Percentiles rank a stretch among this genome's conserved stretches.
Conservation (phyloP, 768 basidiomycete genomes). For the Boletus rex-veris region DNA sequence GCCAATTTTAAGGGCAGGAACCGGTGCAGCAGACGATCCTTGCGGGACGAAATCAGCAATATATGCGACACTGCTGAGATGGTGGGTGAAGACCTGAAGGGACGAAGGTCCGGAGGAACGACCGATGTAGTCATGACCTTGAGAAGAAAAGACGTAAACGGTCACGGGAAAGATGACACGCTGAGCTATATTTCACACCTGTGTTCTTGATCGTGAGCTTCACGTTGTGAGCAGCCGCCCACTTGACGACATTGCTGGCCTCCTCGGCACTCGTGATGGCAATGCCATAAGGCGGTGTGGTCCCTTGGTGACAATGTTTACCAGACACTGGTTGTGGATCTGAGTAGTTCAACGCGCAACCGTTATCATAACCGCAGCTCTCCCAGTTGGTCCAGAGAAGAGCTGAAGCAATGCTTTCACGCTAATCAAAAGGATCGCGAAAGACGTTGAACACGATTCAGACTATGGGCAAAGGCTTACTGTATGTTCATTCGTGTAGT, state of each 20-base stretch:
- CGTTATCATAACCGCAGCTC: slow-evolving; percentile 10
- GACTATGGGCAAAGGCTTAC: not conserved
- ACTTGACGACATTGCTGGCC: slow-evolving; percentile 15
- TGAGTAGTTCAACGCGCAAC: slow-evolving; percentile 18
- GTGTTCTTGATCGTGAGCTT: slow-evolving; percentile 22
- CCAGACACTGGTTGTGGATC: slow-evolving; percentile 14
- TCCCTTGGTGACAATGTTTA: slow-evolving; percentile 10
- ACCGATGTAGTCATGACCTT: slow-evolving; percentile 16
- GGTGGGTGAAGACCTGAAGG: slow-evolving; percentile 17
- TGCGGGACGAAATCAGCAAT: slow-evolving; percentile 13
- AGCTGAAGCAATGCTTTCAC: slow-evolving; percentile 11
- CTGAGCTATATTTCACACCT: not conserved
- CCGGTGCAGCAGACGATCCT: slow-evolving; percentile 11
- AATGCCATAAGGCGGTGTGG: slow-evolving; percentile 16
- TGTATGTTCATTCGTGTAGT: slow-evolving; percentile 9
- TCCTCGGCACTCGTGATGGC: slow-evolving; percentile 14
- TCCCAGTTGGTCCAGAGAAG: slow-evolving; percentile 24
- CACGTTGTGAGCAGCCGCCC: slow-evolving; percentile 13
- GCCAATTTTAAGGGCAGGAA: slow-evolving; percentile 11
- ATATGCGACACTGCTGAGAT: slow-evolving; percentile 8
- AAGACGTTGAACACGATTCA: no score
- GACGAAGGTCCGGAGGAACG: slow-evolving; percentile 17
- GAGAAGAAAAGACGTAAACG: not conserved
- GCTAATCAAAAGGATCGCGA: not conserved
- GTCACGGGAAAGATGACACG: no score